Percentiles rank a stretch among this genome's conserved stretches.
Conservation (phyloP, 176 grass and related monocot species). For the Neostapfia colusana region DNA sequence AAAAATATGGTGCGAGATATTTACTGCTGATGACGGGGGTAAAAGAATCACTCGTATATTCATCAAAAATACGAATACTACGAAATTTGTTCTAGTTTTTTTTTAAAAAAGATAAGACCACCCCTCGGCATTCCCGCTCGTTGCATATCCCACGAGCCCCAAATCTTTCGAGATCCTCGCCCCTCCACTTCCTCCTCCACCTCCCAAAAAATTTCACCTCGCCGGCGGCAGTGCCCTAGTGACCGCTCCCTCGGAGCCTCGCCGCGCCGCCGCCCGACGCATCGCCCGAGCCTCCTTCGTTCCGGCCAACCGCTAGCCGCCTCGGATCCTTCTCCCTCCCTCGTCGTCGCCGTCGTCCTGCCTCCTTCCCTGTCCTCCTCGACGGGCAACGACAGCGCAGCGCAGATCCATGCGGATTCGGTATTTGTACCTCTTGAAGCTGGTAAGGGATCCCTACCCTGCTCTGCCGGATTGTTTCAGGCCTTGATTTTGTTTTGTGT, state of each 20-base stretch:
- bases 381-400: not conserved
- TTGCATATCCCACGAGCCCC: not conserved
- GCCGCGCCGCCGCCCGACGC: not conserved
- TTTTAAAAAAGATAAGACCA: too few relatives aligned
- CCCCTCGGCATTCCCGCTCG: not conserved
- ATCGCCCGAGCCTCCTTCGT: not conserved
- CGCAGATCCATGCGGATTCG: constrained; percentile 2
- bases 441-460: not conserved
- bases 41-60: too few relatives aligned
- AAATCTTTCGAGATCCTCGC: not conserved
- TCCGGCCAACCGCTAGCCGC: not conserved
- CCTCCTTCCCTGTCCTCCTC: not conserved
- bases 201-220: not conserved
- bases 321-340: not conserved
- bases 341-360: not conserved
- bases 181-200: not conserved
- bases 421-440: not conserved
- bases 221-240: not conserved
- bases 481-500: not conserved
- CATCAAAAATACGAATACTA: too few relatives aligned
- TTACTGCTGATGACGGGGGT: too few relatives aligned
- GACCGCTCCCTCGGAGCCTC: not conserved
- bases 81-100: too few relatives aligned
- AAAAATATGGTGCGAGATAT: not conserved
- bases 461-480: not conserved